Evolutionary conservation across 177 flowering plant species (phyloP).

Genomic region (Telopea speciosissima): DNA sequence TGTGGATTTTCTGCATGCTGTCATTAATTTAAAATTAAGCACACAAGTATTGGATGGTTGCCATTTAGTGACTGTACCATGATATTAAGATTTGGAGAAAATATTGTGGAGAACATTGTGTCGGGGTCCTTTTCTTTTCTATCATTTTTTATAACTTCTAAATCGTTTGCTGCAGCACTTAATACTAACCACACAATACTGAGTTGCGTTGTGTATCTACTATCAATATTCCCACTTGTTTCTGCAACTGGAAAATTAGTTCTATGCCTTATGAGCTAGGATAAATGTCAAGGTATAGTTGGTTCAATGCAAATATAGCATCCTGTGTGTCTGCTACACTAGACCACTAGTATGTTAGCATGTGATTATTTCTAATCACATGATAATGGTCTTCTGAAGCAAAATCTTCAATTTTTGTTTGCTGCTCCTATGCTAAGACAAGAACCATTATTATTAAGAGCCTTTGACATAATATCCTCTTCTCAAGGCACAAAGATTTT

Average conservation of each 20-base stretch:
- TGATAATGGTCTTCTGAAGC: neutral
- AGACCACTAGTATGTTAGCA: neutral
- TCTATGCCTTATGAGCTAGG: neutral
- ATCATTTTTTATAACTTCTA: neutral
- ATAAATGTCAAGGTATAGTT: neutral
- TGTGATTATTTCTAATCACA: neutral
- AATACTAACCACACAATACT: neutral
- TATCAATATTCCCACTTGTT: neutral
- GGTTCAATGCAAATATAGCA: neutral
- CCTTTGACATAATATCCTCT: too few relatives aligned
- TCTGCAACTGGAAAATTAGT: neutral
- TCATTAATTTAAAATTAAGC: neutral
- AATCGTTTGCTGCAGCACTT: too few relatives aligned
- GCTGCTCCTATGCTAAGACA: neutral
- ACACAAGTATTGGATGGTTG: neutral
- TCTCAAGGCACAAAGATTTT: too few relatives aligned
- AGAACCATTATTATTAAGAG: neutral
- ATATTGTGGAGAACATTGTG: neutral
- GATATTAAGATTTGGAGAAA: too few relatives aligned
- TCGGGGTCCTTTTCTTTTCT: too few relatives aligned
- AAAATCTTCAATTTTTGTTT: neutral
- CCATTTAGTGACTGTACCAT: neutral
- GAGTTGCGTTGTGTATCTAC: neutral
- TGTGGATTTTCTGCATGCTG: neutral
- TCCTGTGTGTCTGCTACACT: neutral